Percentiles rank a stretch among this genome's conserved stretches.
These are phyloP conservation scores for Aureobasidium sp. DNA, from an alignment of 2,329 filamentous ascomycete species.

Conservation along the genomic window DNA sequence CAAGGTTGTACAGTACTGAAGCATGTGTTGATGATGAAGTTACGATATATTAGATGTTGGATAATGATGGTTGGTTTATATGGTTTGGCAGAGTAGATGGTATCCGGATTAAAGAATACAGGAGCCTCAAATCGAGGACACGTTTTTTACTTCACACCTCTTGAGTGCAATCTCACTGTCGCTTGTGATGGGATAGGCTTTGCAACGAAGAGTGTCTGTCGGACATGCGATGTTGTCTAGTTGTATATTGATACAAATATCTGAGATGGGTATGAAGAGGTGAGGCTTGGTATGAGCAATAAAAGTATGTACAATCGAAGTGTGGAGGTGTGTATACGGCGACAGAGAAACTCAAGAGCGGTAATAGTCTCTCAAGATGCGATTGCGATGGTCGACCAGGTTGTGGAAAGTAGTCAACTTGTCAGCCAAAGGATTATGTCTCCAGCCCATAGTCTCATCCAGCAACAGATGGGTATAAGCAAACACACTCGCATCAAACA, in stretches of 20 bases:
- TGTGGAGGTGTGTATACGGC: no score
- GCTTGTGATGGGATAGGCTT: background rate
- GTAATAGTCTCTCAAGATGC: conserved; percentile 46
- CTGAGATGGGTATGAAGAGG: background rate
- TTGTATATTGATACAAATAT: background rate
- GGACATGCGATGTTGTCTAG: background rate
- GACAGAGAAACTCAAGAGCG: background rate
- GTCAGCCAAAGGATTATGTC: conserved; percentile 50
- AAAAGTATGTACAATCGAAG: background rate
- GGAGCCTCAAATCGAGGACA: background rate
- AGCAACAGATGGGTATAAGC: conserved; percentile 79
- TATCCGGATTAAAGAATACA: background rate
- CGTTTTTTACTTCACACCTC: background rate
- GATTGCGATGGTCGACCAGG: conserved; percentile 56
- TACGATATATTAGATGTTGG: background rate
- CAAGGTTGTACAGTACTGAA: conserved; percentile 1
- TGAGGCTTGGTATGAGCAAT: background rate
- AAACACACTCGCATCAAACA: conserved; percentile 86
- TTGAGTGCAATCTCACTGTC: background rate
- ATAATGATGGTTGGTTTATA: background rate
- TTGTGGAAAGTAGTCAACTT: conserved; percentile 49
- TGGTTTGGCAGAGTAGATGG: background rate
- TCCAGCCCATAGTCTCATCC: conserved; percentile 55
- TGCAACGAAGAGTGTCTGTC: background rate
- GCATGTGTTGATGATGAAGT: background rate